phyloP scores from a whole-genome alignment of 192 early-diverging fungal genomes.

The Entophlyctis luteolus region DNA sequence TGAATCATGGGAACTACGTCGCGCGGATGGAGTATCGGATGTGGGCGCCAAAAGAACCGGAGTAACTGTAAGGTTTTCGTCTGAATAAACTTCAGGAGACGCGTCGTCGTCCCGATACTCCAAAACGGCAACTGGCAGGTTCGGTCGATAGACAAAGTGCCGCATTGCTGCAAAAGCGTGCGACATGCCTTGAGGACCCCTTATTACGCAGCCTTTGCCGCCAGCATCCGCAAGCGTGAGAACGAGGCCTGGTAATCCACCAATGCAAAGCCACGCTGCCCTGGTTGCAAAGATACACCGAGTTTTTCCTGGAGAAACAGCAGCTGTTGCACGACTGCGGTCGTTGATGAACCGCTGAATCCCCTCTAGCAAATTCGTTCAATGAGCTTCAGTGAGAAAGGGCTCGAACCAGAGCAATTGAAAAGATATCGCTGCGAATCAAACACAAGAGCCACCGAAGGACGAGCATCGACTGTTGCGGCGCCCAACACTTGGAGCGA shows the following conservation, averaged over 20 bases:
- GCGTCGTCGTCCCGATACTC: constrained; percentile 7
- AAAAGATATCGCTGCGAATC: constrained; percentile 78
- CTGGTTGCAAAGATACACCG: constrained; percentile 77
- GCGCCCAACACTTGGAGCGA: constrained; percentile 35
- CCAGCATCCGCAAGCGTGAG: constrained; percentile 83
- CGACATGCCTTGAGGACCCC: constrained; percentile 7
- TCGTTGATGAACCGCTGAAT: constrained; percentile 82
- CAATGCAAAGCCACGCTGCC: constrained; percentile 78
- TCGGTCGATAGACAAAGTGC: constrained; percentile 16
- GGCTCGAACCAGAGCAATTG: constrained; percentile 64
- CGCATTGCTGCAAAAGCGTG: constrained; percentile 23
- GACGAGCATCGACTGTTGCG: constrained; percentile 47
- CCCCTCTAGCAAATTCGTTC: constrained; percentile 55
- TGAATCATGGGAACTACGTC: neutral
- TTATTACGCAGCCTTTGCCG: constrained; percentile 48
- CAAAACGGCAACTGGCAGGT: neutral
- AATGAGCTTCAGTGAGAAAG: neutral
- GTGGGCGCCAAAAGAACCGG: constrained; percentile 62
- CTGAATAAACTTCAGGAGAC: constrained; percentile 36
- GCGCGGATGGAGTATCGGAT: neutral
- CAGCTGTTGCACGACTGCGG: constrained; percentile 39
- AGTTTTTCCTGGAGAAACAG: constrained; percentile 65
- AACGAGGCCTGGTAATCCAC: constrained; percentile 91
- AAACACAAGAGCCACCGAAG: constrained; percentile 74
- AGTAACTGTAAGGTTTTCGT: constrained; percentile 65